Conservation (phyloP, 257 asterid genomes). For the Coffea canephora region DNA sequence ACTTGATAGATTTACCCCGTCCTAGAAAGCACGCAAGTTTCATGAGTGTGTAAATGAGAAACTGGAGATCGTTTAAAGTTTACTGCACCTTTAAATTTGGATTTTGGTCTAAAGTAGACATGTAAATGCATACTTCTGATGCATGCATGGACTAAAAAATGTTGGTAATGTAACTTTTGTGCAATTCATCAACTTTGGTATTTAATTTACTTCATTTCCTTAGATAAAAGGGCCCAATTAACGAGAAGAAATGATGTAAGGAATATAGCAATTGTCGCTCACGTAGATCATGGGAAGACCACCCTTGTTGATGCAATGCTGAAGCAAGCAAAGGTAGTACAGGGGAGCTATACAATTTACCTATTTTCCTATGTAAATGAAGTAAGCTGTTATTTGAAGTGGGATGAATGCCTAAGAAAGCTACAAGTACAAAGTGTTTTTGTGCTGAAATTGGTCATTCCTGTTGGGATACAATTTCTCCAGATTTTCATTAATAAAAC, state of each 20-base stretch:
- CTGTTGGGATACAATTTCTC: neutral
- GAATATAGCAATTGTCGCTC: slow-evolving; percentile 98
- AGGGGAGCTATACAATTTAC: slow-evolving; percentile 3
- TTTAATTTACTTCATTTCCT: slow-evolving; percentile 23
- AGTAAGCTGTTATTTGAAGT: neutral
- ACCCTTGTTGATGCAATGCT: slow-evolving; percentile 94
- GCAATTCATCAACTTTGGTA: slow-evolving; percentile 7
- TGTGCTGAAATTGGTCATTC: neutral
- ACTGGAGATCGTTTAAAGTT: neutral
- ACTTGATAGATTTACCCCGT: too few species aligned
- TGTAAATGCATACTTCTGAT: neutral
- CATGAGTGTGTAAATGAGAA: neutral
- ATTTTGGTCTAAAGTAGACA: neutral
- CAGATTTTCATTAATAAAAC: neutral
- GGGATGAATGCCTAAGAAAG: neutral
- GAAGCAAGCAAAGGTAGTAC: slow-evolving; percentile 83
- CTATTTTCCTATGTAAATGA: neutral
- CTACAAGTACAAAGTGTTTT: neutral
- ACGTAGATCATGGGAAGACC: slow-evolving; percentile 98
- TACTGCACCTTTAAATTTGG: neutral
- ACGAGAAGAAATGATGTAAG: slow-evolving; percentile 76
- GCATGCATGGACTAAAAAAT: too few species aligned
- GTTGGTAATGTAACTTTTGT: neutral
- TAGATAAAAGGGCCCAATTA: slow-evolving; percentile 63
- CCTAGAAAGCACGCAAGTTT: neutral